These are phyloP conservation scores for Metschnikowia hibisci DNA, from an alignment of 805 yeast species.

Conservation along the genomic window DNA sequence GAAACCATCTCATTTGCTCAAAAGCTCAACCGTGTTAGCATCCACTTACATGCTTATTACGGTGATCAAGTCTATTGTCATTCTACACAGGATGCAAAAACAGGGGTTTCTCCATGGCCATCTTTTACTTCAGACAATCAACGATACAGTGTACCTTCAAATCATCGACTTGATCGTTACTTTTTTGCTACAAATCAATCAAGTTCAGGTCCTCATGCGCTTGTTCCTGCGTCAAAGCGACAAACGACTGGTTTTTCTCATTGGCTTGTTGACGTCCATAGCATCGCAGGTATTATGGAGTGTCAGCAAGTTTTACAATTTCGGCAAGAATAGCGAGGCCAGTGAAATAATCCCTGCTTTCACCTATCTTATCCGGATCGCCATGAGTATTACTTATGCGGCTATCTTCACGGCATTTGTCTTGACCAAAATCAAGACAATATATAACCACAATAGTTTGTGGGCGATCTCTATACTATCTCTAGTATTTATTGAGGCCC, in stretches of 20 bases:
- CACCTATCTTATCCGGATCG: constrained; percentile 67
- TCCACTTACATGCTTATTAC: constrained; percentile 52
- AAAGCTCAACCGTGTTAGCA: constrained; percentile 48
- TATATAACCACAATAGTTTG: constrained; percentile 46
- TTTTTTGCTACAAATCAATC: constrained; percentile 57
- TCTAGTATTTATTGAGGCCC: constrained; percentile 51
- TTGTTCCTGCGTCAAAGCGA: constrained; percentile 65
- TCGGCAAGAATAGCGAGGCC: constrained; percentile 37
- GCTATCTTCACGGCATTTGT: constrained; percentile 57
- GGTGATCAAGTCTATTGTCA: constrained; percentile 44
- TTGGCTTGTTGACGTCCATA: constrained; percentile 53
- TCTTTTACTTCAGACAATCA: constrained; percentile 41
- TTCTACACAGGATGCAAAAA: constrained; percentile 46
- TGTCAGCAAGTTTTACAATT: constrained; percentile 49
- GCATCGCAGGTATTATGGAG: constrained; percentile 68
- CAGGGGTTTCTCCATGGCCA: constrained; percentile 42
- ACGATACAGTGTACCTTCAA: constrained; percentile 43
- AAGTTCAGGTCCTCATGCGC: constrained; percentile 68
- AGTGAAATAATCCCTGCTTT: constrained; percentile 67
- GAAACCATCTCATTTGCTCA: constrained; percentile 52
- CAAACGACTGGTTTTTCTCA: constrained; percentile 54
- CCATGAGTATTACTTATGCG: constrained; percentile 65
- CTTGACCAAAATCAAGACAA: constrained; percentile 47
- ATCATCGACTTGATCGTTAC: constrained; percentile 57
- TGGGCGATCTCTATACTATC: constrained; percentile 56